A percentile compares a stretch with the other conserved stretches of the same genome.
These are phyloP conservation scores for Pulveroboletus sp. DNA, from an alignment of 768 basidiomycete genomes.

Conservation along the genomic window DNA sequence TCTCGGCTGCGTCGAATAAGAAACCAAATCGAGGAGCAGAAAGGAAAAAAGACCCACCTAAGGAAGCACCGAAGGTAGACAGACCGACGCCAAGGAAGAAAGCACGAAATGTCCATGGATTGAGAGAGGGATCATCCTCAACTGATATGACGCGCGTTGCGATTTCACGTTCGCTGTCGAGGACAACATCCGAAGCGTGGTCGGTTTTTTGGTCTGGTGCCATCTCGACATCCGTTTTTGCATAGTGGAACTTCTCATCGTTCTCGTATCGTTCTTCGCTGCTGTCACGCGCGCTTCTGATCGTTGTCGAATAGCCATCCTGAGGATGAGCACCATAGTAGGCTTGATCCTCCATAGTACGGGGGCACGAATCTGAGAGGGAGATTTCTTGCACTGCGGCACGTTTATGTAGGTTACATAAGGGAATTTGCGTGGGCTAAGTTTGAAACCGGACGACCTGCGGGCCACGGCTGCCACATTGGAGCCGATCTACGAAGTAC, in stretches of 20 bases:
- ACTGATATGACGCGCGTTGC: slow-evolving; percentile 46
- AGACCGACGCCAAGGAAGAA: slow-evolving; percentile 55
- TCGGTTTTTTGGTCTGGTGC: slow-evolving; percentile 2
- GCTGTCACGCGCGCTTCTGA: neutral
- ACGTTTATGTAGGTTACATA: too few species aligned
- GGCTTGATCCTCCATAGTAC: slow-evolving; percentile 3
- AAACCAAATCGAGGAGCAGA: neutral
- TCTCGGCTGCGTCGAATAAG: slow-evolving; percentile 40
- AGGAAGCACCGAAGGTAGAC: slow-evolving; percentile 48
- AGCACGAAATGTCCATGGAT: slow-evolving; percentile 39
- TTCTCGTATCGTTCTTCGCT: slow-evolving; percentile 13
- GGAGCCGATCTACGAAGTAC: too few species aligned
- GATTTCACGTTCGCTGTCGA: slow-evolving; percentile 45
- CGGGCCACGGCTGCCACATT: too few species aligned
- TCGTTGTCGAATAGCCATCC: neutral
- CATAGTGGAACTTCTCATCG: slow-evolving; percentile 12
- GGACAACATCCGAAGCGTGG: slow-evolving; percentile 15
- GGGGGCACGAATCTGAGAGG: too few species aligned
- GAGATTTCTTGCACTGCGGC: too few species aligned
- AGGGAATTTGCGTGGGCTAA: too few species aligned
- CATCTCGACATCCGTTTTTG: slow-evolving; percentile 34
- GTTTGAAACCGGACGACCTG: too few species aligned
- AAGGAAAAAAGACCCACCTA: slow-evolving; percentile 33
- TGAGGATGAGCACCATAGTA: neutral
- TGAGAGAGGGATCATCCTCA: slow-evolving; percentile 29